These are phyloP conservation scores for Myxozyma monticola DNA, from an alignment of 805 yeast species.

Conservation along the genomic window DNA sequence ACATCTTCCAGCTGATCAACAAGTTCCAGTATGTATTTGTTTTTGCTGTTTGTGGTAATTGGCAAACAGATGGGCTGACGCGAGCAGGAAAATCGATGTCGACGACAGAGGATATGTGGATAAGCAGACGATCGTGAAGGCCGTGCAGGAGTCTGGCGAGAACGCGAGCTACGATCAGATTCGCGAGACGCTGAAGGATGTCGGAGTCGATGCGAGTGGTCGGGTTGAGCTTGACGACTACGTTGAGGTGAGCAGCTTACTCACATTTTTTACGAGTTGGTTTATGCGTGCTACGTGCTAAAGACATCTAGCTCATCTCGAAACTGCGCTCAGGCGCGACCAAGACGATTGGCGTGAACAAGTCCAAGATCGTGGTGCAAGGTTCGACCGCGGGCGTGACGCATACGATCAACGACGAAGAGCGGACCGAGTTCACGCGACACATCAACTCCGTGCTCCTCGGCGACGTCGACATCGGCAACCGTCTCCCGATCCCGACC, in stretches of 20 bases:
- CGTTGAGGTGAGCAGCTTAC: slow-evolving; percentile 55
- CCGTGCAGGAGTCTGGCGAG: slow-evolving; percentile 73
- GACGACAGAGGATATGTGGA: slow-evolving; percentile 96
- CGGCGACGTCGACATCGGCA: slow-evolving; percentile 84
- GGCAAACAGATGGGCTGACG: no score
- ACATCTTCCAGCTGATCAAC: slow-evolving; percentile 79
- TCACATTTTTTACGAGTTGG: neutral
- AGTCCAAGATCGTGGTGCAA: slow-evolving; percentile 76
- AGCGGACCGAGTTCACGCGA: slow-evolving; percentile 90
- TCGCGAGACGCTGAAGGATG: slow-evolving; percentile 87
- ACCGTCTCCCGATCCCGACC: slow-evolving; percentile 84
- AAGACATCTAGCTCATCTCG: slow-evolving; percentile 23
- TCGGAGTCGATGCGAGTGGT: slow-evolving; percentile 93
- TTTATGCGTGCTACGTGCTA: no score
- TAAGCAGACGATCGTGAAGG: slow-evolving; percentile 83
- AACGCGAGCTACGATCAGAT: slow-evolving; percentile 82
- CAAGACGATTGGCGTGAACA: slow-evolving; percentile 34
- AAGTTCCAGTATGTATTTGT: slow-evolving; percentile 53
- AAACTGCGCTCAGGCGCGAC: slow-evolving; percentile 29
- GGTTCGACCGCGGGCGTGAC: slow-evolving; percentile 91
- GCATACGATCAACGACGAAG: slow-evolving; percentile 96
- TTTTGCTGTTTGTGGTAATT: neutral
- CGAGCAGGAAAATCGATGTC: slow-evolving; percentile 63
- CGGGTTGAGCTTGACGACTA: slow-evolving; percentile 95
- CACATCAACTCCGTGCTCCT: slow-evolving; percentile 90